Conservation (phyloP, 163 green algal genomes). For the Trebouxiophyceae sp. region DNA sequence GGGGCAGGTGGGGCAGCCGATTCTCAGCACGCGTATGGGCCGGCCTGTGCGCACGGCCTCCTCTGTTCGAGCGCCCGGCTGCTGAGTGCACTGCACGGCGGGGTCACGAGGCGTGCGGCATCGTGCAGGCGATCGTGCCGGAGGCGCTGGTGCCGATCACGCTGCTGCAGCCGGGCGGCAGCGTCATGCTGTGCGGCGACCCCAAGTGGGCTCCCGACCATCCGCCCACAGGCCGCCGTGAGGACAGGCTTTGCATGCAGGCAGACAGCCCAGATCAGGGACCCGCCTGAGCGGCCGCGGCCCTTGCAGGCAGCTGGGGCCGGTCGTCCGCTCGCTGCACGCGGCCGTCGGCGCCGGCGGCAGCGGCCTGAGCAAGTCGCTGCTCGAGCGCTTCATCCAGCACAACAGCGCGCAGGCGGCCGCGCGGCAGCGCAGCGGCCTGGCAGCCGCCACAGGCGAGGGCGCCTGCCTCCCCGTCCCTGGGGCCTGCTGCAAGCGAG, state of each 20-base stretch:
- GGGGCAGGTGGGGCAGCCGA: conserved; percentile 18
- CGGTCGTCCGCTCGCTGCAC: conserved; percentile 31
- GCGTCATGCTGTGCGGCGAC: conserved; percentile 45
- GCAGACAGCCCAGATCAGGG: too few relatives aligned
- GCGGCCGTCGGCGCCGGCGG: conserved; percentile 6
- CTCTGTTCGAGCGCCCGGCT: too few relatives aligned
- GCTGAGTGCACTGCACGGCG: too few relatives aligned
- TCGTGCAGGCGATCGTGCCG: conserved; percentile 33
- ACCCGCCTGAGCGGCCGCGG: too few relatives aligned
- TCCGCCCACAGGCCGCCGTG: too few relatives aligned
- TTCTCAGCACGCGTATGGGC: too few relatives aligned
- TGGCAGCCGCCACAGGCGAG: conserved; percentile 13
- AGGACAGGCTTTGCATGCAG: too few relatives aligned
- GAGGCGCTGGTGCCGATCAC: conserved; percentile 40
- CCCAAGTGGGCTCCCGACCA: conserved; percentile 34
- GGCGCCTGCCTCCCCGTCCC: too few relatives aligned
- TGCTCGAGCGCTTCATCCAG: conserved; percentile 53
- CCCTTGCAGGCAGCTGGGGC: conserved; percentile 48
- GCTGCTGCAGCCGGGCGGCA: conserved; percentile 14
- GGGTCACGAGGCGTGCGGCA: conserved; percentile 11
- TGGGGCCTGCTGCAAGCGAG: too few relatives aligned
- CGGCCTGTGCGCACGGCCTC: too few relatives aligned
- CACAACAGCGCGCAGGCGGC: conserved; percentile 6
- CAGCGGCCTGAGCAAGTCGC: conserved; percentile 31
- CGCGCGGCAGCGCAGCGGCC: not conserved